Evolutionary conservation across 164 flowering plant genomes (phyloP).

Genomic region (Aristolochia fimbriata): DNA sequence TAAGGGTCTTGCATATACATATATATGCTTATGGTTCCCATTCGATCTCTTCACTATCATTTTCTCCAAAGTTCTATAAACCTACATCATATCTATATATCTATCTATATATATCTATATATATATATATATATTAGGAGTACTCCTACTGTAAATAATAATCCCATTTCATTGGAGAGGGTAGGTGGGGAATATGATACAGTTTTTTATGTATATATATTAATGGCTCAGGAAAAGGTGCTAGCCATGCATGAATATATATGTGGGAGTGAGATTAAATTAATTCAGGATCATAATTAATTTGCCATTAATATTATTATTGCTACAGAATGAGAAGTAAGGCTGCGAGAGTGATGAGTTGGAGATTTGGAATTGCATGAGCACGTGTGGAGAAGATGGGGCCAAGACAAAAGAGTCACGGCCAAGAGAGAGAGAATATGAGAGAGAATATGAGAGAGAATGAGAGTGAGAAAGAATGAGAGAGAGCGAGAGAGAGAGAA

Average conservation of each 20-base stretch:
- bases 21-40: no score
- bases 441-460: conserved; percentile 23
- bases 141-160: neutral
- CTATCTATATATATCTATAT: neutral
- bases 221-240: no score
- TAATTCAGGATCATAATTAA: neutral
- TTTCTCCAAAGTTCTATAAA: no score
- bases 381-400: conserved; percentile 29
- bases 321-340: neutral
- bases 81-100: no score
- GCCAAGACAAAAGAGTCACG: conserved; percentile 9
- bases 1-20: no score
- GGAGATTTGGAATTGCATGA: conserved; percentile 5
- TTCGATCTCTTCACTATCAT: no score
- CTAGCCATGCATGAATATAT: no score
- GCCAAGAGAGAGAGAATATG: conserved; percentile 11
- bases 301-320: neutral
- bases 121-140: neutral
- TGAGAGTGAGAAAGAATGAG: no score
- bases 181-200: neutral
- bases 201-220: no score
- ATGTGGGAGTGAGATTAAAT: neutral
- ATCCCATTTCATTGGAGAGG: neutral
- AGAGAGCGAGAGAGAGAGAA: no score
- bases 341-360: neutral